A percentile compares a stretch with the other conserved stretches of the same genome.
Conservation (phyloP, 441 rosid species). For the Gossypium schwendimanii region DNA sequence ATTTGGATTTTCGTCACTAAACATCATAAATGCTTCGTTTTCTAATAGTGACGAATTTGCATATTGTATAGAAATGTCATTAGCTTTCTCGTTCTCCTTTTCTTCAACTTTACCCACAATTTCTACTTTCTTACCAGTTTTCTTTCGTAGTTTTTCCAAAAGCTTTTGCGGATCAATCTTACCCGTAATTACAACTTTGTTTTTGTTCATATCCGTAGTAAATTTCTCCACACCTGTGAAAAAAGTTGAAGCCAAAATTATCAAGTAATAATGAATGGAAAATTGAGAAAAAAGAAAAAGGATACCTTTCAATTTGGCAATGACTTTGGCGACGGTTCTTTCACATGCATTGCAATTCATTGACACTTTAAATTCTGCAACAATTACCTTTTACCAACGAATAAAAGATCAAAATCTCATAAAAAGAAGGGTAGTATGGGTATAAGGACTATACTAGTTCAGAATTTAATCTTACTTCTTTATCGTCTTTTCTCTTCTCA, state of each 20-base stretch:
- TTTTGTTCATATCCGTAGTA: constrained; percentile 52
- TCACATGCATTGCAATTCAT: constrained; percentile 86
- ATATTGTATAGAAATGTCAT: background rate
- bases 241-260: background rate
- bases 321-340: constrained; percentile 43
- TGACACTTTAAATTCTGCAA: constrained; percentile 38
- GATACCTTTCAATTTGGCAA: constrained; percentile 48
- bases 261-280: background rate
- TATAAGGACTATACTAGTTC: background rate
- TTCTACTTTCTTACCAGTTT: constrained; percentile 54
- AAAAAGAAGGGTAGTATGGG: background rate
- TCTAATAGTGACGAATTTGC: constrained; percentile 15
- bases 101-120: constrained; percentile 27
- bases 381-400: constrained; percentile 20
- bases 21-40: constrained; percentile 32
- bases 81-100: background rate
- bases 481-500: constrained; percentile 21
- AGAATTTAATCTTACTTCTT: constrained; percentile 22
- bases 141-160: constrained; percentile 59
- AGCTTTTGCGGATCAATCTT: constrained; percentile 46
- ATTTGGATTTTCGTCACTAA: constrained; percentile 74
- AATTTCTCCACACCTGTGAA: constrained; percentile 59
- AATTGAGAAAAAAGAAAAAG: background rate
- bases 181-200: constrained; percentile 50
- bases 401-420: background rate